Evolutionary conservation across 805 yeast species (phyloP).

Genomic region (Candida nanaspora): DNA sequence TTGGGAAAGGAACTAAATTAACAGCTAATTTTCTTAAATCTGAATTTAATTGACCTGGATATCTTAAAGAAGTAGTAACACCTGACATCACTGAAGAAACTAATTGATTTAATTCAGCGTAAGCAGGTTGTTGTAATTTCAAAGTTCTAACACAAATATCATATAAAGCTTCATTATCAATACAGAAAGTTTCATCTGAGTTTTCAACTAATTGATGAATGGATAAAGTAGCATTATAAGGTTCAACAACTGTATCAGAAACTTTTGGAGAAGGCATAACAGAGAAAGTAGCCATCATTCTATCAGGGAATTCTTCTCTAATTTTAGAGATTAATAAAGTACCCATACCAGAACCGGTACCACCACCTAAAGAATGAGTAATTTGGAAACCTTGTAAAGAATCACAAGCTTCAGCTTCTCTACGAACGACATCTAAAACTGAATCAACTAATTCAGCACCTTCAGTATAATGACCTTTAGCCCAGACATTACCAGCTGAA

Average conservation of each 20-base stretch:
- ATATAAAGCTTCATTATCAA: conserved; percentile 90
- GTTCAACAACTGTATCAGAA: conserved; percentile 91
- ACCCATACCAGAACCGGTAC: conserved; percentile 97
- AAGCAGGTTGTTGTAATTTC: conserved; percentile 72
- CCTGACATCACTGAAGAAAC: conserved; percentile 93
- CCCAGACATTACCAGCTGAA: conserved; percentile 96
- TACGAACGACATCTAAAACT: conserved; percentile 82
- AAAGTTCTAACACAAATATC: conserved; percentile 83
- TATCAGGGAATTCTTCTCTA: conserved; percentile 88
- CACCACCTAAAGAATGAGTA: conserved; percentile 78
- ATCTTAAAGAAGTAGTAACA: conserved; percentile 87
- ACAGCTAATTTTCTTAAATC: conserved; percentile 92
- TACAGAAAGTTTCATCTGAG: conserved; percentile 90
- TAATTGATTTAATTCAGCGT: conserved; percentile 71
- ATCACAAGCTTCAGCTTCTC: conserved; percentile 92
- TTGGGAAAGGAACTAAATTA: conserved; percentile 90
- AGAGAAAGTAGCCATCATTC: conserved; percentile 94
- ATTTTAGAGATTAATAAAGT: conserved; percentile 78
- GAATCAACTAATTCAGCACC: conserved; percentile 92
- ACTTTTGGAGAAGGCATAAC: conserved; percentile 90
- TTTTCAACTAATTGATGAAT: conserved; percentile 87
- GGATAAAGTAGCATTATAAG: conserved; percentile 88
- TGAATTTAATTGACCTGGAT: conserved; percentile 91
- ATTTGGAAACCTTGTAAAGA: conserved; percentile 93
- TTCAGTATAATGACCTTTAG: conserved; percentile 94